These are phyloP conservation scores for Castanopsis chinensis DNA, from an alignment of 306 rosid species.

Conservation along the genomic window DNA sequence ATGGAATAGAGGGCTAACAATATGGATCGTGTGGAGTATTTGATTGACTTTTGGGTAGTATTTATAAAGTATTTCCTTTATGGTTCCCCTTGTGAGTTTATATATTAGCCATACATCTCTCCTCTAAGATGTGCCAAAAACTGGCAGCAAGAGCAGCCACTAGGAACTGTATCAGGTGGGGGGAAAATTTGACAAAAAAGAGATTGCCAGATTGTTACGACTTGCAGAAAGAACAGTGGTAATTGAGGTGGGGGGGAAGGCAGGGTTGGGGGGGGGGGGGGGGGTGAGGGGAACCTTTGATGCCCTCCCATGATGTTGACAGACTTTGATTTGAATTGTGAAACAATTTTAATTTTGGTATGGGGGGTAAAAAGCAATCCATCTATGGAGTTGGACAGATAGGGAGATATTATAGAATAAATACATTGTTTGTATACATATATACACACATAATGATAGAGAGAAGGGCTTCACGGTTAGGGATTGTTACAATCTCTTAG, in stretches of 20 bases:
- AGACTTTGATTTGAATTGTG: background rate
- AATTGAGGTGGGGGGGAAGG: background rate
- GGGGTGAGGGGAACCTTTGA: background rate
- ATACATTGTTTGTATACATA: background rate
- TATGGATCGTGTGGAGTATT: background rate
- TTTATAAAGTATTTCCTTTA: background rate
- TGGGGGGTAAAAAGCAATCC: background rate
- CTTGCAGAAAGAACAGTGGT: too few species aligned
- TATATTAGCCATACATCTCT: background rate
- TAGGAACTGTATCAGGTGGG: background rate
- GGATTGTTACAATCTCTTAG: too few species aligned
- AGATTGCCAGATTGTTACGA: too few species aligned
- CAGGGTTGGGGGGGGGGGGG: background rate
- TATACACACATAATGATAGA: too few species aligned
- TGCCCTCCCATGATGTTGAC: background rate
- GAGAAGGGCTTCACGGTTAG: too few species aligned
- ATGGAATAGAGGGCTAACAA: too few species aligned
- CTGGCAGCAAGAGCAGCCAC: background rate
- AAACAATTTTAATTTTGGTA: background rate
- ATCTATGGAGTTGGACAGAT: background rate
- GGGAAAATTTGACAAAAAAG: background rate
- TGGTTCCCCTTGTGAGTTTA: background rate
- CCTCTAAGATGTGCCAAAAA: background rate
- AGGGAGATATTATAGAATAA: background rate
- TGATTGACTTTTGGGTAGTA: background rate